Conservation (phyloP, 225 moss, liverwort and hornwort species). For the Climacium dendroides region DNA sequence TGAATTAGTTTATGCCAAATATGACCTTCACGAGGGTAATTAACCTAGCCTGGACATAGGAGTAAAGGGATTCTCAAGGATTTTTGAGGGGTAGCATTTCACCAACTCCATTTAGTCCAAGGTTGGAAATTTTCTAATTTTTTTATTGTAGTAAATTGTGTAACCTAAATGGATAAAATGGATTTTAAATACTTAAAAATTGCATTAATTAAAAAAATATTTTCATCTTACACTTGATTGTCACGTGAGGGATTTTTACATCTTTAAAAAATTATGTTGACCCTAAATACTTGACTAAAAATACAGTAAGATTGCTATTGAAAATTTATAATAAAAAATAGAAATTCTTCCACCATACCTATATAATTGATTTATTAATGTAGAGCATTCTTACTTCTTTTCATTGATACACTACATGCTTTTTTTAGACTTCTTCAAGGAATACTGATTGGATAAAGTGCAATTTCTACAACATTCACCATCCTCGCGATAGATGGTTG, state of each 20-base stretch:
- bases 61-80: too few relatives aligned
- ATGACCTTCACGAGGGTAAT: too few relatives aligned
- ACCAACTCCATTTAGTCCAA: too few relatives aligned
- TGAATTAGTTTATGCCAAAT: too few relatives aligned
- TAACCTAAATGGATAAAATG: not conserved
- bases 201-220: not conserved
- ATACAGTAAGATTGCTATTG: not conserved
- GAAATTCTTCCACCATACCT: too few relatives aligned
- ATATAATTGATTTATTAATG: not conserved
- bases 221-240: not conserved
- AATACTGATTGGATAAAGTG: not conserved
- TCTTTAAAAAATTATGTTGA: not conserved
- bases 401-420: not conserved
- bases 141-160: not conserved
- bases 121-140: not conserved
- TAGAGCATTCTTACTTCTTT: not conserved
- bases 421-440: not conserved
- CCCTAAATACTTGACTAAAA: not conserved
- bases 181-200: not conserved
- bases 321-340: not conserved
- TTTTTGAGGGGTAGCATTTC: too few relatives aligned
- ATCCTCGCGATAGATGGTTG: not conserved
- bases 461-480: not conserved
- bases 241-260: not conserved
- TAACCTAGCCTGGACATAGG: too few relatives aligned